phyloP scores from a whole-genome alignment of 2,329 filamentous ascomycete genomes.

The Colletotrichum cereale region DNA sequence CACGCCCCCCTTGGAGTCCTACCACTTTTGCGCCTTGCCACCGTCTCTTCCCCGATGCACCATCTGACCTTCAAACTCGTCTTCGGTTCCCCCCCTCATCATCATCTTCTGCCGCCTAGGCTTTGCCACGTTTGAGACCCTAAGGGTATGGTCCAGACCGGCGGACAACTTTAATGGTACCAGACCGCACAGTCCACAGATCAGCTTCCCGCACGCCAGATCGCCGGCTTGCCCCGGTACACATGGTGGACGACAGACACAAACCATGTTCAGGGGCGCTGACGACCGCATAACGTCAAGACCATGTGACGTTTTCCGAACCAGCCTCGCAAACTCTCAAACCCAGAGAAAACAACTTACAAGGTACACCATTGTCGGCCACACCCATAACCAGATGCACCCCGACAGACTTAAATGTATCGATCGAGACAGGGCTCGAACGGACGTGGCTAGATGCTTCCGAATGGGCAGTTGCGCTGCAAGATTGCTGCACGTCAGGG shows the following conservation, averaged over 20 bases:
- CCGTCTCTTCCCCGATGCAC: constrained; percentile 6
- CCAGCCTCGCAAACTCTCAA: neutral
- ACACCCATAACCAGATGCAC: neutral
- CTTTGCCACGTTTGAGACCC: constrained; percentile 7
- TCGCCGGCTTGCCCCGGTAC: neutral
- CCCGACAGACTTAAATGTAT: neutral
- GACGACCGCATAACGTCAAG: constrained; percentile 22
- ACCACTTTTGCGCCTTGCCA: constrained; percentile 14
- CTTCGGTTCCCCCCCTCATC: neutral
- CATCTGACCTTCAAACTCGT: constrained; percentile 19
- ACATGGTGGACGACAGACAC: constrained; percentile 14
- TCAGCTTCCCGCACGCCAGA: constrained; percentile 4
- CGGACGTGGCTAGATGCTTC: constrained; percentile 29
- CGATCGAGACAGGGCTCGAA: constrained; percentile 9
- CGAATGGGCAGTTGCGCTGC: constrained; percentile 18
- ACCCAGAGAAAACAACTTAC: neutral
- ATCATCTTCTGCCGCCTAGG: constrained; percentile 5
- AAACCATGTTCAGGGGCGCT: constrained; percentile 1
- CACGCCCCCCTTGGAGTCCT: neutral
- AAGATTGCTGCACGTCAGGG: constrained; percentile 30
- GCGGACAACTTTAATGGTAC: constrained; percentile 7
- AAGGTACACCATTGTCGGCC: neutral
- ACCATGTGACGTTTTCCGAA: constrained; percentile 26
- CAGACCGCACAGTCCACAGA: constrained; percentile 13
- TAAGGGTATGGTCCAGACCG: neutral